Conservation (phyloP, 225 moss, liverwort and hornwort species). For the Bryum argenteum region DNA sequence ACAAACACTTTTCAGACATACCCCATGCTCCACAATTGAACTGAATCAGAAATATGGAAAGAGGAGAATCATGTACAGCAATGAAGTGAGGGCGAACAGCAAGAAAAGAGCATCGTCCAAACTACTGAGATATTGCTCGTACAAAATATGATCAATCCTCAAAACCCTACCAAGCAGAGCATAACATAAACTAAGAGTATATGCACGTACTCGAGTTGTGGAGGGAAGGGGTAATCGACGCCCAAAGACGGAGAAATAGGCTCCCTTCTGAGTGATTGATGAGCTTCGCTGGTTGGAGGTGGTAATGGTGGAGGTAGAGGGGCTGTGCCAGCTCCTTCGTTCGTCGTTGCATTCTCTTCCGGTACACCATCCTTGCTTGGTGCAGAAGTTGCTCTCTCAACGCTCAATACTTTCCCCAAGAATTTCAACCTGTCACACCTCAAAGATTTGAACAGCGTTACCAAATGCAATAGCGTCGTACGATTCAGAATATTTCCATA, state of each 20-base stretch:
- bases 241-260: constrained; percentile 80
- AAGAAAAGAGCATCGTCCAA: not conserved
- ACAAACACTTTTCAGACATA: constrained; percentile 21
- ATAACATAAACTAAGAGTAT: not conserved
- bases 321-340: constrained; percentile 25
- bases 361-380: constrained; percentile 42
- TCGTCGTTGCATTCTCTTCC: constrained; percentile 33
- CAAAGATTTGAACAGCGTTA: not conserved
- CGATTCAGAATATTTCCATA: no score
- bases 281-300: constrained; percentile 29
- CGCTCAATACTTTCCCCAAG: constrained; percentile 55
- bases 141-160: not conserved
- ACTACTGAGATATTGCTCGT: not conserved
- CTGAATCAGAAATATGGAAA: constrained; percentile 5
- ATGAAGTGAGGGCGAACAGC: constrained; percentile 9
- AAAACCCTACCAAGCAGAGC: constrained; percentile 10
- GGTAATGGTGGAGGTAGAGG: constrained; percentile 36
- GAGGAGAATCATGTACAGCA: not conserved
- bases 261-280: constrained; percentile 41
- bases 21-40: not conserved
- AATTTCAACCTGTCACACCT: constrained; percentile 45
- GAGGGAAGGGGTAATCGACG: constrained; percentile 91
- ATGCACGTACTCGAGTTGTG: constrained; percentile 77
- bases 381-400: constrained; percentile 54
- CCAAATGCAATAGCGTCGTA: not conserved